Evolutionary conservation across 192 early-diverging fungal genomes (phyloP), one percentile per base, ranked within the genome.

Genomic region (Linderina pennispora): DNA sequence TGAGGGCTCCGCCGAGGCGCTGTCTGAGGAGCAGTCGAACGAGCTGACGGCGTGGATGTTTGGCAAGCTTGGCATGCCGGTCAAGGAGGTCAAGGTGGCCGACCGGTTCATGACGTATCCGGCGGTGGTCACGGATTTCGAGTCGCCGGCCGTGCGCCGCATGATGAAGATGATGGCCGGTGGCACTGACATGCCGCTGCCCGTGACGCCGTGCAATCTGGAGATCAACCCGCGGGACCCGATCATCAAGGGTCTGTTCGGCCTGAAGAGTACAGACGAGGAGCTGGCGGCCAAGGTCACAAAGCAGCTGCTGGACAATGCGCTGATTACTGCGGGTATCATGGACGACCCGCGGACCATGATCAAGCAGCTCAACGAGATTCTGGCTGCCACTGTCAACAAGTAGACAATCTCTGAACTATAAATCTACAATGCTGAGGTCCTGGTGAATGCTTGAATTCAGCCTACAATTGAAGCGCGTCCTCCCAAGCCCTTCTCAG

Each of bases 301-400:
- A 8, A 65, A 79, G 55, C 87, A 89, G 68, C 74, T 87, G 44
- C 51, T 59, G 33, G 85, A 89, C 57, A 89, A 89, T 43, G 87
- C 87, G 3, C 55, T 86, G 11, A 81, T 85, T 61, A 81, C 85
- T 8, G 87, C 87, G 0, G 86, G 84, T 48, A 79, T 87, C 18
- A 46, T 89, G 55, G 84, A 86, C 38, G 85, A 89, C 36, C 87
- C 87, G 17, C 69, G 84, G 26, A 76, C 80, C 3, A 89, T 89
- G 83, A 58, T 87, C 33, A 83, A 78, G 60, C 78, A 83, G 16
- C 65, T 89, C 26, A 89, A 89, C 54, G 55, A 62, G 28, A 69
- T 77, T 24, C 58, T 77, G 24, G 53, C 45, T 0, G 45, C 45
- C 2, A 42, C 69, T 2, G 54, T 58, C 14, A 39, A 34, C 36